Evolutionary conservation across 1,284 basidiomycete species (phyloP).

Genomic region (Ganoderma lingzhi): DNA sequence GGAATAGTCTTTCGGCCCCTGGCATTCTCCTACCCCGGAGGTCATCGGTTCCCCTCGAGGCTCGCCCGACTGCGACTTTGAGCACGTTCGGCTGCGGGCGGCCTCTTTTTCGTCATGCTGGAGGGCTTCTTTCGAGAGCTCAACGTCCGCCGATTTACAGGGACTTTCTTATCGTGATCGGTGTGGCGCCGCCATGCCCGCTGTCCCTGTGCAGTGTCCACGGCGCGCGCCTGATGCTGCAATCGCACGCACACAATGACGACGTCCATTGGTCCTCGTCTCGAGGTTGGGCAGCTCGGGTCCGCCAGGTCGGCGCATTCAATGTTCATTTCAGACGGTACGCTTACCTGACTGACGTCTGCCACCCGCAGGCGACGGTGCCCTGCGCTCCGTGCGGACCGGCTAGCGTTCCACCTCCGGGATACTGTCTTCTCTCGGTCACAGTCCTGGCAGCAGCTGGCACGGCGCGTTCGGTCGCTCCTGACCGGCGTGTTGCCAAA

Average conservation of each 20-base stretch:
- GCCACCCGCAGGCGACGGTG: neutral
- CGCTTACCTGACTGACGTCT: constrained; percentile 1
- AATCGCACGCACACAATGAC: neutral
- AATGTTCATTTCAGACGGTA: constrained; percentile 1
- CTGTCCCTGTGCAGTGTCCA: neutral
- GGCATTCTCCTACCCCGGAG: neutral
- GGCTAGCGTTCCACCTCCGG: neutral
- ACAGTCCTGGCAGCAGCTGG: neutral
- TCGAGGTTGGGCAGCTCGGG: neutral
- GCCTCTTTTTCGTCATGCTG: neutral
- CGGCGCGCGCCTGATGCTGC: neutral
- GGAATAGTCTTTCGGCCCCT: neutral
- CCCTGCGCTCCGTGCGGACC: neutral
- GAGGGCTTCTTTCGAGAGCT: neutral
- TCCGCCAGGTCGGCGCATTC: constrained; percentile 1
- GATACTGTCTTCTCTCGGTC: too few relatives aligned
- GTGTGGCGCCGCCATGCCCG: neutral
- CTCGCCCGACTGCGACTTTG: neutral
- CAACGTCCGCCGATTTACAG: neutral
- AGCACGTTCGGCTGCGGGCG: neutral
- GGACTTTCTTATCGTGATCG: constrained; percentile 1
- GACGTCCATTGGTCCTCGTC: neutral
- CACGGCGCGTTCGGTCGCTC: neutral
- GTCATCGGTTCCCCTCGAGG: constrained; percentile 1
- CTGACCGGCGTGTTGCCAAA: neutral